These are phyloP conservation scores for Spiromastix sp. DNA, from an alignment of 2,329 filamentous ascomycete species.

Conservation along the genomic window DNA sequence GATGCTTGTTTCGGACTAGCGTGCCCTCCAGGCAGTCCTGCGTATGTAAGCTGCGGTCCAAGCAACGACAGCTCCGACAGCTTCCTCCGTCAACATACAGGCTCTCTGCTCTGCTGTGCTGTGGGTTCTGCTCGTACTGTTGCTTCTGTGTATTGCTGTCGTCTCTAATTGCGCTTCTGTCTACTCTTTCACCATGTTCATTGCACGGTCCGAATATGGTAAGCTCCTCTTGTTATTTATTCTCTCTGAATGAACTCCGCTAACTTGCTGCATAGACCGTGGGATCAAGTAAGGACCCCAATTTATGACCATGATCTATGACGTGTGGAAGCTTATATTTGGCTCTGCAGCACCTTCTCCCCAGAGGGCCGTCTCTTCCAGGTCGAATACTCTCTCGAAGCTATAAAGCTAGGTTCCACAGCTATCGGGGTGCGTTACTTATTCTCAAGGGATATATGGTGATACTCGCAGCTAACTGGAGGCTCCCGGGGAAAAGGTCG, in stretches of 20 bases:
- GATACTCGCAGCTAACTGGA: not conserved
- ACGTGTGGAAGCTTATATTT: no score
- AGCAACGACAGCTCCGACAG: no score
- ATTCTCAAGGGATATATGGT: not conserved
- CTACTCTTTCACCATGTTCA: constrained; percentile 70
- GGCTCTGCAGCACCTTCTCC: constrained; percentile 75
- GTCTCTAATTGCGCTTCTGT: not conserved
- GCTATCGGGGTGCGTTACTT: constrained; percentile 67
- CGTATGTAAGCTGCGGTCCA: constrained; percentile 15
- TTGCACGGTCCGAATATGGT: constrained; percentile 99
- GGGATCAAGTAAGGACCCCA: constrained; percentile 74
- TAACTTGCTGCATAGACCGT: constrained; percentile 57
- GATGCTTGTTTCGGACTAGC: constrained; percentile 15
- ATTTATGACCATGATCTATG: no score
- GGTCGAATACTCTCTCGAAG: constrained; percentile 99
- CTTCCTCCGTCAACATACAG: no score
- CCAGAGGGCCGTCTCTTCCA: constrained; percentile 99
- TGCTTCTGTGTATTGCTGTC: not conserved
- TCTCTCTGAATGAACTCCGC: constrained; percentile 15
- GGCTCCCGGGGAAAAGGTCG: constrained; percentile 45
- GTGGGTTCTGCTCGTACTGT: not conserved
- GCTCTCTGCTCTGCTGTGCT: no score
- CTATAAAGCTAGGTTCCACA: constrained; percentile 97
- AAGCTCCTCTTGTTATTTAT: constrained; percentile 34
- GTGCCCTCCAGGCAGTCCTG: constrained; percentile 11